Evolutionary conservation across 345 rosid species (phyloP).

Genomic region (Eucalyptus decipiens): DNA sequence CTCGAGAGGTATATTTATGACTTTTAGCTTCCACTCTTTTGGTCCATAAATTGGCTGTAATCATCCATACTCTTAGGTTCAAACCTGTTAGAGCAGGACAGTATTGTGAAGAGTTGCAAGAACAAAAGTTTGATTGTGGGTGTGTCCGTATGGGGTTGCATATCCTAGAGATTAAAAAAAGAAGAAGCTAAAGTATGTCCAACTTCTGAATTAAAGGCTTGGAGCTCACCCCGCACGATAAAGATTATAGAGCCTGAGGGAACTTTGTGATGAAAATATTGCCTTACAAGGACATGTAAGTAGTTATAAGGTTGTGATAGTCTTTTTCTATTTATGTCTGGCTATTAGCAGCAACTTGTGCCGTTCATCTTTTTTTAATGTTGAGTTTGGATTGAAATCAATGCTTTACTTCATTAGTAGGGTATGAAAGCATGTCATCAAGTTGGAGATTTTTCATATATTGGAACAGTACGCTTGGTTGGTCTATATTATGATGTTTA

Average conservation of each 20-base stretch:
- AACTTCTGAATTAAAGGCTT: not conserved
- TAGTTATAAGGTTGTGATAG: not conserved
- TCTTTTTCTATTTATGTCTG: not conserved
- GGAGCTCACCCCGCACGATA: not conserved
- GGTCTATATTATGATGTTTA: not conserved
- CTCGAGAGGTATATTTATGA: constrained; percentile 17
- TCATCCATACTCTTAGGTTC: not conserved
- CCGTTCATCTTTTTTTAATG: not conserved
- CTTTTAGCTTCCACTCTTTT: not conserved
- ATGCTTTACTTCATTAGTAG: not conserved
- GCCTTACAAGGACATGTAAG: not conserved
- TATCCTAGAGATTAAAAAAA: not conserved
- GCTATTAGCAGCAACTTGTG: not conserved
- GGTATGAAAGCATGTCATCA: not conserved
- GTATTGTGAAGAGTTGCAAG: not conserved
- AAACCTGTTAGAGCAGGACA: not conserved
- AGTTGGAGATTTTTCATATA: not conserved
- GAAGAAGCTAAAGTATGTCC: not conserved
- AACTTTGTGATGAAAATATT: not conserved
- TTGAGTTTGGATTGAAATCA: not conserved
- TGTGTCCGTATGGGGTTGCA: not conserved
- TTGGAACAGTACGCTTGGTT: not conserved
- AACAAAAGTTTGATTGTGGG: not conserved
- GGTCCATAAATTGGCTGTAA: not conserved
- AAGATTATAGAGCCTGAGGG: not conserved